Base-by-base conservation (phyloP, 2,329 filamentous ascomycete genomes). In the Fusarium falciforme region DNA sequence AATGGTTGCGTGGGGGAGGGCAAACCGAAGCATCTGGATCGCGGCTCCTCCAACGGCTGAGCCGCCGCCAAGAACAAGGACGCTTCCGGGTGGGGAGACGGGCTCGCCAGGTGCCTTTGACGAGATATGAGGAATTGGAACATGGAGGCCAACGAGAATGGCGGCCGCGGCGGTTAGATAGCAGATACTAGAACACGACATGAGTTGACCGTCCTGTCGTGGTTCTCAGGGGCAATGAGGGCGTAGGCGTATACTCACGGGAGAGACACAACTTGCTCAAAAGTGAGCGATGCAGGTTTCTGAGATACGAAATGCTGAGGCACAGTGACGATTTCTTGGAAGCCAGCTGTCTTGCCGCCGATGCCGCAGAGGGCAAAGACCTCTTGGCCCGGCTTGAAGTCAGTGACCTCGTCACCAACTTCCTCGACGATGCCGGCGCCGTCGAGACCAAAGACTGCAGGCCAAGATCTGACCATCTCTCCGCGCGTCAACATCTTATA, bases 301-400 rank as follows among this genome's bases (percentile, higher is more conserved):
- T 70, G 63, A n/a, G 74, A 65, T 25, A 76, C 72, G 29, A 70
- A 67, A 59, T 74, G 67, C 61, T 74, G 64, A 33, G 71, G 72
- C 47, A 77, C 72, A 20, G 72, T 75, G 8, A 65, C 72, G 12
- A 75, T 40, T 27, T 71, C 74, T 31, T 76, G 74, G 68, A 76
- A 76, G 22, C 66, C 70, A 11, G 74, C 74, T 0, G 66, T 35
- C 49, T 67, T 73, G n/a, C 70, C 74, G 5, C 74, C 72, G 38
- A 76, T 71, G 12, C 72, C 75, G 25, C 67, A 68, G 16, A 75
- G 63, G 16, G 61, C 65, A 52, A 77, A 70, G 17, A 87, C 85
- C 52, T 85, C 80, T 70, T 87, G 85, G 16, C 85, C 86, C 0
- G 74, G 67, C 31, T 67, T 52, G 40, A 78, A 77, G 20, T 47